Percentiles rank a stretch among this genome's conserved stretches.
phyloP scores from a whole-genome alignment of 2,329 filamentous ascomycete genomes.

The Cladophialophora psammophila region DNA sequence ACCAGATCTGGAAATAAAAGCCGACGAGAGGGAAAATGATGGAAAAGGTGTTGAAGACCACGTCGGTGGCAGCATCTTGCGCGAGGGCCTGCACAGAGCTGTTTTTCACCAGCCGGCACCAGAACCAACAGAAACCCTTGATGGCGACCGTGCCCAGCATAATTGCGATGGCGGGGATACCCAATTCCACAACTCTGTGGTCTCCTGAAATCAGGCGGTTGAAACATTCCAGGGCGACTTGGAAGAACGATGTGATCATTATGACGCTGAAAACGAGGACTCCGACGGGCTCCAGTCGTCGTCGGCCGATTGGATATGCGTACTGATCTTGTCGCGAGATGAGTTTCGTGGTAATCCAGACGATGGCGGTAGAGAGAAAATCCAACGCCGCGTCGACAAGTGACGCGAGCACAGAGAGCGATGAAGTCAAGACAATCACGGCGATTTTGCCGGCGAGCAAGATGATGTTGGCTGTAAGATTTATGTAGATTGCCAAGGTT shows the following conservation, averaged over 20 bases:
- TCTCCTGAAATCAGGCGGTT: slow-evolving; percentile 67
- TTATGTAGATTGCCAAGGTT: slow-evolving; percentile 86
- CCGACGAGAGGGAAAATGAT: slow-evolving; percentile 86
- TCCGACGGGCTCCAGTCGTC: slow-evolving; percentile 78
- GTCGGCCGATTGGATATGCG: slow-evolving; percentile 78
- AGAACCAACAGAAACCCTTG: slow-evolving; percentile 83
- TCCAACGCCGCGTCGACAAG: slow-evolving; percentile 81
- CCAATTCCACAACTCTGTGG: slow-evolving; percentile 74
- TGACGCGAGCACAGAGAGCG: slow-evolving; percentile 80
- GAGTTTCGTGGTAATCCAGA: slow-evolving; percentile 77
- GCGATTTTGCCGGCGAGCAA: slow-evolving; percentile 78
- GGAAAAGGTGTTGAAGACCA: slow-evolving; percentile 89
- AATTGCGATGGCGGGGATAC: slow-evolving; percentile 75
- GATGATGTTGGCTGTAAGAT: slow-evolving; percentile 77
- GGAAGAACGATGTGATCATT: slow-evolving; percentile 84
- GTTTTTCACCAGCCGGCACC: slow-evolving; percentile 85
- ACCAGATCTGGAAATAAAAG: slow-evolving; percentile 80
- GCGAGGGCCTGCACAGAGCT: slow-evolving; percentile 83
- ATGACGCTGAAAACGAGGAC: slow-evolving; percentile 83
- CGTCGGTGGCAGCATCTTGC: slow-evolving; percentile 74
- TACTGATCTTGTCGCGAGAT: slow-evolving; percentile 78
- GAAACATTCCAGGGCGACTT: slow-evolving; percentile 76
- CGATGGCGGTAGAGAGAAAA: slow-evolving; percentile 81
- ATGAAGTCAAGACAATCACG: slow-evolving; percentile 76
- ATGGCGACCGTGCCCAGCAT: slow-evolving; percentile 83